A percentile compares a stretch with the other conserved stretches of the same genome.
These are phyloP conservation scores for Fusarium sp. DNA, from an alignment of 2,329 filamentous ascomycete genomes.

Conservation along the genomic window DNA sequence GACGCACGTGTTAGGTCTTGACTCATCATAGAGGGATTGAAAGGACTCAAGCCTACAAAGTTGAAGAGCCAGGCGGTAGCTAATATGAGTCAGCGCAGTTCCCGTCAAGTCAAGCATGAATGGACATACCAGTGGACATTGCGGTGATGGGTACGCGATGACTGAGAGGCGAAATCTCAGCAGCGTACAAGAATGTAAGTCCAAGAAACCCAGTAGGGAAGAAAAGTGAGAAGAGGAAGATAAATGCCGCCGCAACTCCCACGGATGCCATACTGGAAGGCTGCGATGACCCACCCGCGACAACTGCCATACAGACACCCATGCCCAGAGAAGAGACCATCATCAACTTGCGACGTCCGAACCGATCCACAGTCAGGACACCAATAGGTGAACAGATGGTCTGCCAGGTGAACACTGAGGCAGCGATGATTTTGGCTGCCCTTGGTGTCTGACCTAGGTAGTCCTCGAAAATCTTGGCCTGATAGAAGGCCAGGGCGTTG, in stretches of 20 bases:
- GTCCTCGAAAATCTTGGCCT: slow-evolving; percentile 13
- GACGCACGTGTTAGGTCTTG: neutral
- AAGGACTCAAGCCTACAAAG: neutral
- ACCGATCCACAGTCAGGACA: neutral
- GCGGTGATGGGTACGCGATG: slow-evolving; percentile 10
- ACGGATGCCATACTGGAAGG: neutral
- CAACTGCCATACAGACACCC: slow-evolving; percentile 8
- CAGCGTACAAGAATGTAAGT: slow-evolving; percentile 6
- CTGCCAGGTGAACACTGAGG: slow-evolving; percentile 1
- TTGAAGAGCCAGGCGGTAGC: slow-evolving; percentile 3
- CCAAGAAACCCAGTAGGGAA: slow-evolving; percentile 10
- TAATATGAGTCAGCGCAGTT: neutral
- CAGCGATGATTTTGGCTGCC: slow-evolving; percentile 7
- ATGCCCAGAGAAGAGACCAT: neutral
- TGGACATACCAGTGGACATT: slow-evolving; percentile 1
- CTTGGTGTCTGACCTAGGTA: neutral
- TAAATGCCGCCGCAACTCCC: neutral
- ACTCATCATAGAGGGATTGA: accelerated
- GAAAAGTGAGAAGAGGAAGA: slow-evolving; percentile 8
- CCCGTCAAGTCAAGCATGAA: accelerated
- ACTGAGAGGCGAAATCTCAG: slow-evolving; percentile 5
- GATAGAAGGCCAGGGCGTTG: slow-evolving; percentile 5
- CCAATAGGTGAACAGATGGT: slow-evolving; percentile 5
- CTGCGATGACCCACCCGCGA: slow-evolving; percentile 2
- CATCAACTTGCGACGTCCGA: slow-evolving; percentile 12